Evolutionary conservation across 164 flowering plant species (phyloP).

Genomic region (Tetrastigma voinierianum): DNA sequence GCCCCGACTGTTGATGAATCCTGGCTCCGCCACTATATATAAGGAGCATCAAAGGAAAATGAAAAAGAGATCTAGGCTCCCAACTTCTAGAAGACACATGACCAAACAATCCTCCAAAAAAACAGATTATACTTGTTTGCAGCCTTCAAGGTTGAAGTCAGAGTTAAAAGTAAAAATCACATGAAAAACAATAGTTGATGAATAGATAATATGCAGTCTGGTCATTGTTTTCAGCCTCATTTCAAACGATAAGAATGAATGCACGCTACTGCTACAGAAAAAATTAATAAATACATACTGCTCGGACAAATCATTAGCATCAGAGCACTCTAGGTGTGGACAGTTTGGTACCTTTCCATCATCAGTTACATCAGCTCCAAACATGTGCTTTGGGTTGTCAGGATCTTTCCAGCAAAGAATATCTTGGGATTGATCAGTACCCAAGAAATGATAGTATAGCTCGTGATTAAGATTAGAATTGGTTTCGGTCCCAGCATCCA

Average conservation of each 20-base stretch:
- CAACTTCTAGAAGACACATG: too few species aligned
- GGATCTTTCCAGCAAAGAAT: constrained; percentile 90
- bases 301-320: neutral
- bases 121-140: too few species aligned
- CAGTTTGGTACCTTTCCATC: constrained; percentile 81
- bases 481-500: constrained; percentile 97
- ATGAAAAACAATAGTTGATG: neutral
- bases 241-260: neutral
- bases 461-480: constrained; percentile 74
- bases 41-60: too few species aligned
- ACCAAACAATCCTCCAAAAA: too few species aligned
- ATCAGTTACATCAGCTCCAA: constrained; percentile 61
- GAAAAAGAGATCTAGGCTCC: too few species aligned
- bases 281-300: neutral
- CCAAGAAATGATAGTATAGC: constrained; percentile 83
- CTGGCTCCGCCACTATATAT: too few species aligned
- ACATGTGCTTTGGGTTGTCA: constrained; percentile 63
- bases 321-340: neutral
- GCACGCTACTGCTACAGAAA: neutral
- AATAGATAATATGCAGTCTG: neutral
- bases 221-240: neutral
- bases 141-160: too few species aligned
- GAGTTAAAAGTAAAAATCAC: too few species aligned
- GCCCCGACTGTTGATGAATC: too few species aligned
- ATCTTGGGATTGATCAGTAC: constrained; percentile 88